Base-by-base conservation (phyloP, 1,284 basidiomycete species). In the Heimioporus punctisporus region DNA sequence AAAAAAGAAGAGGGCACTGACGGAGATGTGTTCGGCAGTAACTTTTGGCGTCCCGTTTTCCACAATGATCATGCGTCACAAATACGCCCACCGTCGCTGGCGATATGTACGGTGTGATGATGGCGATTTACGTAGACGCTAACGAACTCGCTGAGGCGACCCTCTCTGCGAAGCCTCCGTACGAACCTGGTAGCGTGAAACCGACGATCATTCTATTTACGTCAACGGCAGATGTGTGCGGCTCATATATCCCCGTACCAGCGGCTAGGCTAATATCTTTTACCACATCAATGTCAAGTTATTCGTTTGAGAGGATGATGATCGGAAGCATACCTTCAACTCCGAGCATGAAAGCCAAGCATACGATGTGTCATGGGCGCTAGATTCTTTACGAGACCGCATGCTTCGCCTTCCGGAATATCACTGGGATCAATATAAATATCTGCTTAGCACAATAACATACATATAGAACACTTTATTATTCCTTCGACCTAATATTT, bases 321-420 rank as follows among this genome's bases (percentile, higher is more conserved):
- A 34, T 17, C 46, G 15, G 46, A 37, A 65, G 80, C 54, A 21
- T 53, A 90, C 93, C 92, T 84, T 99, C 96, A 23, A 97, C 91
- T 30, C 97, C 98, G 27, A 99, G 84, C 84, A 97, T 90, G 73
- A 92, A 97, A 5, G 94, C 90, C 44, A 98, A 78, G 57, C 88
- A 84, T 63, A 94, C 86, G 57, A 99, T 99, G 98, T 5, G 98
- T 99, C 96, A 99, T 99, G 42, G 99, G 81, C 4, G 97, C 98
- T 55, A 99, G 76, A 73, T 99, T 99, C 79, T 99, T 99, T 48
- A 99, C 98, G 56, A 99, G 77, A 50, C 97, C 97, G 70, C 97
- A 99, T 8, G 97, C 97, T 75, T 99, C 97, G 69, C 97, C 98
- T 86, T 99, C 97, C 0, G 97, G 97, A 5, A 98, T 99, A 74